Percentiles rank a stretch among this genome's conserved stretches.
phyloP scores from a whole-genome alignment of 768 basidiomycete genomes.

The Agaricus blazei region DNA sequence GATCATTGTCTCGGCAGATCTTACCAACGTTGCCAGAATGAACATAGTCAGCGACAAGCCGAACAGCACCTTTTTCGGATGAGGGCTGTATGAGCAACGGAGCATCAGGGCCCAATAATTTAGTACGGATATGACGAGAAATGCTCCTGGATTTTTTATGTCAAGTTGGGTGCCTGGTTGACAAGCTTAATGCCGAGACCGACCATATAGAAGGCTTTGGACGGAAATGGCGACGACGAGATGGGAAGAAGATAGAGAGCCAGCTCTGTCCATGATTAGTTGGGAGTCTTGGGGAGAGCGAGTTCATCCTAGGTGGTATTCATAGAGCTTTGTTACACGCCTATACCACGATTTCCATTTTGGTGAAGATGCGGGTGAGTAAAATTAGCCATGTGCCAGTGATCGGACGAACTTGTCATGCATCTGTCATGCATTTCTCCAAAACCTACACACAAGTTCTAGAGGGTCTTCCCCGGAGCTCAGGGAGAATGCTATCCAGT shows the following conservation, averaged over 20 bases:
- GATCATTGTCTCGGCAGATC: not conserved
- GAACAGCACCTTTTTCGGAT: constrained; percentile 22
- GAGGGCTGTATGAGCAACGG: constrained; percentile 13
- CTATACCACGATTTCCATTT: no score
- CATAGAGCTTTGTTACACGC: not conserved
- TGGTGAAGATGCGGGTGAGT: no score
- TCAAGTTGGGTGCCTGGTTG: not conserved
- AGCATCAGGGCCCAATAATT: constrained; percentile 20
- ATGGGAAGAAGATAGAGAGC: constrained; percentile 7
- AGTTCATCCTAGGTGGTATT: not conserved
- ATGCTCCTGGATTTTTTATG: constrained; percentile 15
- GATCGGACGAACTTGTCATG: not conserved
- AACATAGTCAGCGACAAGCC: constrained; percentile 22
- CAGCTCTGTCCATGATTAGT: constrained; percentile 6
- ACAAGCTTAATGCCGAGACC: not conserved
- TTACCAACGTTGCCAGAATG: constrained; percentile 22
- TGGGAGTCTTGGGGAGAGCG: not conserved
- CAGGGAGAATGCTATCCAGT: constrained; percentile 75
- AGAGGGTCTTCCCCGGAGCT: constrained; percentile 71
- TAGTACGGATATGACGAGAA: constrained; percentile 20
- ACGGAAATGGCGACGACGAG: constrained; percentile 22
- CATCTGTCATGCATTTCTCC: constrained; percentile 59
- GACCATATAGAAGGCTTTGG: constrained; percentile 22
- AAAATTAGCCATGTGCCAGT: not conserved
- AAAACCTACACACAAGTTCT: constrained; percentile 65